phyloP scores from a whole-genome alignment of 163 green algal species.

The Prototheca stagnorum region DNA sequence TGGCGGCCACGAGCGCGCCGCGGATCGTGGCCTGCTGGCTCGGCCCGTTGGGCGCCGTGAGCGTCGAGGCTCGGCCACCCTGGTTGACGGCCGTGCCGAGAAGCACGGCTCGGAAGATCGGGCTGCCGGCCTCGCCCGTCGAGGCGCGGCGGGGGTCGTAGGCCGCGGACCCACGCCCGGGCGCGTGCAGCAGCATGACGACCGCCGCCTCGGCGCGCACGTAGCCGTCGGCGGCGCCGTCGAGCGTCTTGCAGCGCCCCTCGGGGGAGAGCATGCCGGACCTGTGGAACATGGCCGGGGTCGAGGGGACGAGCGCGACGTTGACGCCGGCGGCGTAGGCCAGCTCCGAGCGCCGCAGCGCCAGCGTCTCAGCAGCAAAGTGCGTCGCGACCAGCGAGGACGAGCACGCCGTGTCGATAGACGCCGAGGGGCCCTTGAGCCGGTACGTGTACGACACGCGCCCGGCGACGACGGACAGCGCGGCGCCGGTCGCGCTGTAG shows the following conservation, averaged over 20 bases:
- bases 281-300: conserved; percentile 18
- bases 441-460: conserved; percentile 63
- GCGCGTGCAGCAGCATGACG: conserved; percentile 11
- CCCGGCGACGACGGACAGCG: conserved; percentile 33
- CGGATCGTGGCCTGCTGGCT: conserved; percentile 50
- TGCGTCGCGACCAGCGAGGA: conserved; percentile 67
- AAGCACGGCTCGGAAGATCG: conserved; percentile 19
- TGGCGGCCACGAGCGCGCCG: conserved; percentile 26
- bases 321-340: conserved; percentile 49
- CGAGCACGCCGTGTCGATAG: conserved; percentile 78
- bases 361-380: too few relatives aligned
- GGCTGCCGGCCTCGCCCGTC: too few relatives aligned
- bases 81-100: conserved; percentile 54
- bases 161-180: too few relatives aligned
- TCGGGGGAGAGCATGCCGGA: conserved; percentile 21
- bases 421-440: conserved; percentile 50
- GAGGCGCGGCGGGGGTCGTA: background rate
- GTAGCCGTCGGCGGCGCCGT: conserved; percentile 31
- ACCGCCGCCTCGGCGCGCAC: conserved; percentile 31
- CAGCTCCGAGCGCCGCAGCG: conserved; percentile 3
- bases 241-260: conserved; percentile 30
- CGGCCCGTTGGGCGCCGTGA: conserved; percentile 58
- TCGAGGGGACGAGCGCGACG: conserved; percentile 19
- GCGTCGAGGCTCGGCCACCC: conserved; percentile 59
- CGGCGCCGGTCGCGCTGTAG: conserved; percentile 19